These are phyloP conservation scores for Daldinia eschscholtzii DNA, from an alignment of 2,329 filamentous ascomycete genomes.

Conservation along the genomic window DNA sequence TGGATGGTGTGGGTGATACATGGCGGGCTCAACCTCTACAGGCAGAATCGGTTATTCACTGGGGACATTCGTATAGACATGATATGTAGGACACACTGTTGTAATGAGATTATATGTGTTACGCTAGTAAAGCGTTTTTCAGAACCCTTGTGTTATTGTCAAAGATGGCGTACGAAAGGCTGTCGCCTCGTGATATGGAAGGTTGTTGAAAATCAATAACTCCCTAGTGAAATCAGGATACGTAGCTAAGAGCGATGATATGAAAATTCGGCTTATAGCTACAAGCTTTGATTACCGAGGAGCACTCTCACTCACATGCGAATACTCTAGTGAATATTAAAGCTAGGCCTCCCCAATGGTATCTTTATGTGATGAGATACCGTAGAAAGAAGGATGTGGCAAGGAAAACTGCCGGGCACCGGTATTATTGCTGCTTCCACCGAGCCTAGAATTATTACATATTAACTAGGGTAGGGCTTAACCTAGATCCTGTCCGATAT, in stretches of 20 bases:
- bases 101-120: conserved; percentile 1
- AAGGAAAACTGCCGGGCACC: neutral
- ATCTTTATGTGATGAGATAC: neutral
- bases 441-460: neutral
- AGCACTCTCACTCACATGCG: neutral
- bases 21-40: conserved; percentile 53
- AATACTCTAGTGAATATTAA: neutral
- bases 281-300: neutral
- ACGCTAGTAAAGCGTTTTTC: neutral
- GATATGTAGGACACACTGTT: neutral
- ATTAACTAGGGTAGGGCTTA: conserved; percentile 41
- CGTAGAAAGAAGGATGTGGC: neutral
- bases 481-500: conserved; percentile 78
- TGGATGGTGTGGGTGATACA: conserved; percentile 30
- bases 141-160: neutral
- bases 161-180: no score
- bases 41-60: conserved; percentile 21
- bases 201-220: neutral
- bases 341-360: neutral
- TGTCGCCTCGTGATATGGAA: no score
- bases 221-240: neutral
- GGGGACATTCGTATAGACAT: conserved; percentile 11
- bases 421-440: neutral
- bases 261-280: neutral
- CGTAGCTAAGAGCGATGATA: neutral